Evolutionary conservation across 2,329 filamentous ascomycete species (phyloP), one percentile per base, ranked within the genome.

Genomic region (Nemania bipapillata): DNA sequence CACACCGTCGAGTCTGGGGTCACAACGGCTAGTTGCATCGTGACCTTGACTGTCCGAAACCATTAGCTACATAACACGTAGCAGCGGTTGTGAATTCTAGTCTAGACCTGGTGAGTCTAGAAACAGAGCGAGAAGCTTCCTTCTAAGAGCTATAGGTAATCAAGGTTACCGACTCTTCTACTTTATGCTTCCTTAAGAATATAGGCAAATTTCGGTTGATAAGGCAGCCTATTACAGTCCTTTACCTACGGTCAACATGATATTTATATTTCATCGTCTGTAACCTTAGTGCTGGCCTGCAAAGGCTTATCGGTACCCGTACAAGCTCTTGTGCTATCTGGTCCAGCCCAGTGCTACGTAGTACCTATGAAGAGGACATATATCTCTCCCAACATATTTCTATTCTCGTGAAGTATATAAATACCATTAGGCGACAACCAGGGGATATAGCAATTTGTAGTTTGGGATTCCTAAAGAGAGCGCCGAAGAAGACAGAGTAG

Each of bases 21-120:
- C 63, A 57, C 49, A 11, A 50, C 69, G 69, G 69, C 59, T 71
- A 53, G 63, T 26, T 63, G 69, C 69, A 71, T 69, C 55, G 22
- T 37, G 42, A 59, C 66, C 66, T 58, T 54, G 63, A 63, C 62
- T 63, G 17, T 47, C 60, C 32, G 37, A 32, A 26, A 35, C 61
- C 66, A 67, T 69, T 63, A 56, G 53, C 52, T 22, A 35, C 56
- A 53, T 37, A 69, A 65, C 69, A 69, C 54, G 58, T 66, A 59
- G 40, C 3, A 17, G 26, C n/a, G 11, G 12, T 26, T 32, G 15
- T 4, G 22, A 54, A n/a, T 30, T 22, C 26, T 50, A 37, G 12
- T 8, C 11, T 26, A 11, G 28, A 11, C 20, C 30, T 24, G 6
- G 17, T n/a, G 11, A 24, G 6, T 56, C 9, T 32, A 56, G 30